Base-by-base conservation (phyloP, 148 eudicot genomes). In the Silene uniflora region DNA sequence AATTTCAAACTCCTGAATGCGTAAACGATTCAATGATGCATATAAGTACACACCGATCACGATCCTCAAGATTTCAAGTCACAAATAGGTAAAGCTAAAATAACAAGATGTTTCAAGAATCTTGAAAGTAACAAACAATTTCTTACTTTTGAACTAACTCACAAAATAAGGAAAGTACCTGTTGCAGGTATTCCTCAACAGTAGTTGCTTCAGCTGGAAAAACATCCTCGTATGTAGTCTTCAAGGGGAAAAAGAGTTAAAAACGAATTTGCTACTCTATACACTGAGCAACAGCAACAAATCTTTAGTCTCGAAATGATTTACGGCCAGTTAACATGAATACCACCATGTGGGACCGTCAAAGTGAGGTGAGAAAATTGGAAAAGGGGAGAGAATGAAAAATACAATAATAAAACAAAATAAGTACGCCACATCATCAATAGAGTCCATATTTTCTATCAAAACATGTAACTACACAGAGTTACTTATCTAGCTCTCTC, bases 221-320 rank as follows among this genome's bases (percentile, higher is more conserved):
- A 67, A 91, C 96, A 86, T 94, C 98, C 78, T 94, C 97, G 77
- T 87, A 94, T 19, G 98, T 91, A 19, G 97, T 94, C 98, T 94
- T 66, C 72, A 82, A 56, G 39, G 73, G 16, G 71, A 29, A 16
- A 63, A 44, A 74, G 60, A 56, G 78, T 18, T 32, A 14, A 56
- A 77, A 72, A 29, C 1, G 32, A 27, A 60, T 35, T 59, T 70
- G 56, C 58, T 56, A 63, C 56, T 63, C 59, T n/a, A 63, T 62
- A 23, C 64, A 72, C 58, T 21, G 11, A 25, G 8, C 11, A 16
- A 47, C 44, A 49, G 49, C 42, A 54, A 16, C 18, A 44, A 68
- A 35, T 5, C 4, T 7, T 29, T 66, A 29, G 19, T 66, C 47
- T 7, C 52, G n/a, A 39, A 18, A 39, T 13, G 46, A 6, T 16